phyloP scores from a whole-genome alignment of 2,329 filamentous ascomycete species.

The Coleophoma eucalyptorum region DNA sequence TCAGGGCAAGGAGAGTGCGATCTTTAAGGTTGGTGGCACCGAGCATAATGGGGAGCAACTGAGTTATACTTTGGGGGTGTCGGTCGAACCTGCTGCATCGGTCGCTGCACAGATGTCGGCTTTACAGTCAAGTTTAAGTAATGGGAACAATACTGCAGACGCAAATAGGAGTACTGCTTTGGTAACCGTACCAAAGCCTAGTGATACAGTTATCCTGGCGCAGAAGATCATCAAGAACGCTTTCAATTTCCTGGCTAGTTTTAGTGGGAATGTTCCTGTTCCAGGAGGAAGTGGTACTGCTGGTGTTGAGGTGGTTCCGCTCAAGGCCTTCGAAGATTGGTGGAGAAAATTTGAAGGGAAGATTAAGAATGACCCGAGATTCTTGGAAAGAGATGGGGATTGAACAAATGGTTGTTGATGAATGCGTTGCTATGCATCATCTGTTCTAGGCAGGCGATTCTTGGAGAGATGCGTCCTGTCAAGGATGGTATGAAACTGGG shows the following conservation, averaged over 20 bases:
- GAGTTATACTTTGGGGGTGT: slow-evolving; percentile 74
- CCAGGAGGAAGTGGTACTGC: slow-evolving; percentile 49
- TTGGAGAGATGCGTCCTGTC: too few relatives aligned
- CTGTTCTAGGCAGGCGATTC: too few relatives aligned
- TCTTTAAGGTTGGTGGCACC: slow-evolving; percentile 66
- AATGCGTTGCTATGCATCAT: too few relatives aligned
- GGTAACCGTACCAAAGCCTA: not conserved
- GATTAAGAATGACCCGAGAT: slow-evolving; percentile 80
- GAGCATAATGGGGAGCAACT: slow-evolving; percentile 1
- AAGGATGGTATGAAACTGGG: too few relatives aligned
- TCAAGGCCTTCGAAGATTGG: slow-evolving; percentile 96
- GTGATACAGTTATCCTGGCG: slow-evolving; percentile 74
- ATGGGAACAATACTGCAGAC: not conserved
- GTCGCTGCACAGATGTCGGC: slow-evolving; percentile 67
- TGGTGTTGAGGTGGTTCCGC: slow-evolving; percentile 82
- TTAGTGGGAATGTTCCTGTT: slow-evolving; percentile 59
- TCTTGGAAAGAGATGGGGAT: slow-evolving; percentile 65
- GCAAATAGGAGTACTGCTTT: not conserved
- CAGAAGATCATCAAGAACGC: slow-evolving; percentile 95
- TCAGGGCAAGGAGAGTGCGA: slow-evolving; percentile 84
- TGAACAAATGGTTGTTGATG: slow-evolving; percentile 3
- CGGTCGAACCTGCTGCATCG: slow-evolving; percentile 70
- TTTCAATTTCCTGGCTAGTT: slow-evolving; percentile 92
- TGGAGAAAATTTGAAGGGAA: slow-evolving; percentile 94
- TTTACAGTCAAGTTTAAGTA: slow-evolving; percentile 41